Conservation (phyloP, 306 rosid genomes). For the Rosa chinensis region DNA sequence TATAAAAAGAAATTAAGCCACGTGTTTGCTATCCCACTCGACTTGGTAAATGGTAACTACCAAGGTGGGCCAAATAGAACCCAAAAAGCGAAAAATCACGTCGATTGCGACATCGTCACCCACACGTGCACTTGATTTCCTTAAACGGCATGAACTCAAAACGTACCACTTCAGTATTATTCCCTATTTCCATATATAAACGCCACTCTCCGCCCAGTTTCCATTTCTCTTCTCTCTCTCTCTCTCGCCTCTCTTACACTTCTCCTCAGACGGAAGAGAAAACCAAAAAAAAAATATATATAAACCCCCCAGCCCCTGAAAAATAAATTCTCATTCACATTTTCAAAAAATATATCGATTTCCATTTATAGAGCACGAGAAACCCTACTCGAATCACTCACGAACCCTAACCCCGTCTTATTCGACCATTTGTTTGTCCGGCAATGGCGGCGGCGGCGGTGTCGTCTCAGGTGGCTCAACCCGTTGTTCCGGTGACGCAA, state of each 20-base stretch:
- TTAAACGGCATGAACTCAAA: slow-evolving; percentile 16
- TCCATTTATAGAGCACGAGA: slow-evolving; percentile 17
- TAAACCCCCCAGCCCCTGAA: neutral
- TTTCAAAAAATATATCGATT: neutral
- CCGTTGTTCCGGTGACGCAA: slow-evolving; percentile 14
- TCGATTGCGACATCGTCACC: slow-evolving; percentile 20
- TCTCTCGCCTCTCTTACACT: neutral
- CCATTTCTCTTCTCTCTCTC: neutral
- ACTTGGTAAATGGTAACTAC: too few relatives aligned
- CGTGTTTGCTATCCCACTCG: too few relatives aligned
- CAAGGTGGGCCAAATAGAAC: too few relatives aligned
- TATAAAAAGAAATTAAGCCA: too few relatives aligned
- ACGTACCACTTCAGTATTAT: slow-evolving; percentile 12
- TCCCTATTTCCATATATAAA: neutral
- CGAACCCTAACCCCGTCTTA: slow-evolving; percentile 6
- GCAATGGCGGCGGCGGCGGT: slow-evolving; percentile 48
- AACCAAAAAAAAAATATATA: neutral
- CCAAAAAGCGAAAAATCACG: too few relatives aligned
- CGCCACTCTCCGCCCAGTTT: neutral
- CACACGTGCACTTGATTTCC: slow-evolving; percentile 2
- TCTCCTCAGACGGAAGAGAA: neutral
- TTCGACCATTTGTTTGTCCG: neutral
- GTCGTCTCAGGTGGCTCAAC: slow-evolving; percentile 34
- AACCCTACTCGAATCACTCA: slow-evolving; percentile 16
- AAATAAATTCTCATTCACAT: neutral